Base-by-base conservation (phyloP, 192 early-diverging fungal genomes). In the Coemansia interrupta region DNA sequence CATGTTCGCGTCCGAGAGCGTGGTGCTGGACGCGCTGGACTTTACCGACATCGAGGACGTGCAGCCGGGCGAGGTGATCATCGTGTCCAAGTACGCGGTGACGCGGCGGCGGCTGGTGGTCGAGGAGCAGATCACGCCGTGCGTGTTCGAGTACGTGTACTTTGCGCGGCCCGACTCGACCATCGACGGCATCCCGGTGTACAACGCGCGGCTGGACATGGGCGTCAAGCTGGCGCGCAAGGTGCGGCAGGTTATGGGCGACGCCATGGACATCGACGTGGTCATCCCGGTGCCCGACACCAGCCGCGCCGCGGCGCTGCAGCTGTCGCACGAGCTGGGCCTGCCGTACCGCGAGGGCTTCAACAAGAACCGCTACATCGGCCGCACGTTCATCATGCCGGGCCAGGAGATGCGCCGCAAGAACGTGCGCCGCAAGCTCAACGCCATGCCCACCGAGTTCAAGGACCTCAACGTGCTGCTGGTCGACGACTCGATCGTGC, bases 401-500 rank as follows among this genome's bases (percentile, higher is more conserved):
- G 97, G 95, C 17, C 97, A 99, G 77, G 84, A 87, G 56, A 85
- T 84, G 81, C 80, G 89, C 48, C 84, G 86, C 73, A 94, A 94
- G 80, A 92, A 87, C 62, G 97, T 99, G 28, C 77, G 94, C 22
- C 85, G 95, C 71, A 99, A 99, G 78, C 86, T 99, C 65, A 99
- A 99, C 68, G 91, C 97, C 51, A 99, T 99, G 97, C 83, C 88
- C 32, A 85, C 93, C 47, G 97, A 99, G 78, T 99, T 99, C 81
- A 81, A 84, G 39, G 91, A 83, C 42, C 97, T 97, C 76, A 97
- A 94, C 74, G 97, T 99, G 18, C 81, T 99, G 64, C 82, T 99
- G 61, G 97, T 99, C 32, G 97, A 99, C 83, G 93, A 99, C 77
- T 98, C 95, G 0, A 97, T 99, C 72, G 97, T 99, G n/a, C 88